phyloP scores from a whole-genome alignment of 1,139 yeast genomes.

The Suzukiozyma palmioleophila region DNA sequence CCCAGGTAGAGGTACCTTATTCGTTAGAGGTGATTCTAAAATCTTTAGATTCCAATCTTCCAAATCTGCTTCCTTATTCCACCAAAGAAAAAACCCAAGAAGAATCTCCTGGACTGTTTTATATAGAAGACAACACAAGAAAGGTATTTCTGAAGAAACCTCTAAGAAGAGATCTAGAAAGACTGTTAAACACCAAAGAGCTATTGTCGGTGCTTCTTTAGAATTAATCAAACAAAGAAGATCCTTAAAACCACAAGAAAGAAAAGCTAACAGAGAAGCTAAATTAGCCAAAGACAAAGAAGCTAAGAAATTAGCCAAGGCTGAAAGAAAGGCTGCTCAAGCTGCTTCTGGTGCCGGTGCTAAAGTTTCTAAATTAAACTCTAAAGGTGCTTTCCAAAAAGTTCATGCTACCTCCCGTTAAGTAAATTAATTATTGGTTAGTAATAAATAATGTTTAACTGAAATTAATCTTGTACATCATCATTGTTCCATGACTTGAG shows the following conservation, averaged over 20 bases:
- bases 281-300: slow-evolving; percentile 91
- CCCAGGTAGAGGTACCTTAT: slow-evolving; percentile 99
- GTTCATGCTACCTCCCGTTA: slow-evolving; percentile 96
- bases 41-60: slow-evolving; percentile 99
- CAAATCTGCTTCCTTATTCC: slow-evolving; percentile 96
- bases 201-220: slow-evolving; percentile 98
- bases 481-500: too few species aligned
- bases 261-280: slow-evolving; percentile 96
- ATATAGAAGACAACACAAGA: slow-evolving; percentile 99
- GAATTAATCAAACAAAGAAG: slow-evolving; percentile 98
- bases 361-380: slow-evolving; percentile 77
- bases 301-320: slow-evolving; percentile 90
- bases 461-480: slow-evolving; percentile 4
- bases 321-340: slow-evolving; percentile 91
- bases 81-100: slow-evolving; percentile 99
- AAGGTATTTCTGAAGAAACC: slow-evolving; percentile 98
- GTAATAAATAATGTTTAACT: slow-evolving; percentile 12
- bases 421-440: slow-evolving; percentile 16
- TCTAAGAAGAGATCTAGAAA: slow-evolving; percentile 97
- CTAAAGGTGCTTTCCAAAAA: slow-evolving; percentile 94
- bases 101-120: slow-evolving; percentile 99
- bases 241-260: slow-evolving; percentile 91
- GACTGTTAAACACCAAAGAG: slow-evolving; percentile 98
- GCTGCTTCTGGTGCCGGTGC: slow-evolving; percentile 70
- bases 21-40: slow-evolving; percentile 99